Conservation (phyloP, 306 rosid species). For the Trifolium pratense region DNA sequence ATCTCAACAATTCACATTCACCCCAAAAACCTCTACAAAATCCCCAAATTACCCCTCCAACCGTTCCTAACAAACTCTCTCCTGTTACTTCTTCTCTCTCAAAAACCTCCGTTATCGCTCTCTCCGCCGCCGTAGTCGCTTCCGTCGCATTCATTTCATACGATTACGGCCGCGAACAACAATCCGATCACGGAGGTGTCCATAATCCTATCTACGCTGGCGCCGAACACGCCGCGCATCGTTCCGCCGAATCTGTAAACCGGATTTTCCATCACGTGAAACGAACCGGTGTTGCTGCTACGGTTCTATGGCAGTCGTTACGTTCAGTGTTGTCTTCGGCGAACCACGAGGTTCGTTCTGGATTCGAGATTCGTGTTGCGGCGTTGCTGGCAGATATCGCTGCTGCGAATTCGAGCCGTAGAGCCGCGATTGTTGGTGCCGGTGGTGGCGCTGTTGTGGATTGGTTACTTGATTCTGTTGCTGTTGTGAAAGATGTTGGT, state of each 20-base stretch:
- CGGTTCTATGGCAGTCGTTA: slow-evolving; percentile 87
- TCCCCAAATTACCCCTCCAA: slow-evolving; percentile 50
- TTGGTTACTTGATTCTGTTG: slow-evolving; percentile 90
- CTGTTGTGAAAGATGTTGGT: slow-evolving; percentile 67
- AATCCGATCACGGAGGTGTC: slow-evolving; percentile 39
- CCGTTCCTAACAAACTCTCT: slow-evolving; percentile 40
- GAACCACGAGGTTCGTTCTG: slow-evolving; percentile 89
- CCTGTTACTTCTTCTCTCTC: slow-evolving; percentile 17
- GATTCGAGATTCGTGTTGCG: slow-evolving; percentile 92
- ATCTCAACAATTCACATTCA: slow-evolving; percentile 41
- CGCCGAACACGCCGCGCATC: slow-evolving; percentile 52
- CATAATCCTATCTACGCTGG: slow-evolving; percentile 50
- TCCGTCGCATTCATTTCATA: slow-evolving; percentile 51
- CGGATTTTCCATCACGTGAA: slow-evolving; percentile 63
- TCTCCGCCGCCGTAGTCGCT: slow-evolving; percentile 63
- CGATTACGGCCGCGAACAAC: slow-evolving; percentile 5
- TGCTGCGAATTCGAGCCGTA: slow-evolving; percentile 76
- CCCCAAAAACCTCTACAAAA: slow-evolving; percentile 19
- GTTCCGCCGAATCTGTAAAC: slow-evolving; percentile 56
- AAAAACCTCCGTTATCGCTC: slow-evolving; percentile 49
- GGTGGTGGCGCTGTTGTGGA: slow-evolving; percentile 95
- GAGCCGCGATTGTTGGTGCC: slow-evolving; percentile 86
- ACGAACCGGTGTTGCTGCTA: slow-evolving; percentile 80
- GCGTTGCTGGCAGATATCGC: slow-evolving; percentile 86
- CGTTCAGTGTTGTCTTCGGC: slow-evolving; percentile 84